Percentiles rank a stretch among this genome's conserved stretches.
Conservation (phyloP, 2,329 filamentous ascomycete species). For the Stagonosporopsis rhizophila region DNA sequence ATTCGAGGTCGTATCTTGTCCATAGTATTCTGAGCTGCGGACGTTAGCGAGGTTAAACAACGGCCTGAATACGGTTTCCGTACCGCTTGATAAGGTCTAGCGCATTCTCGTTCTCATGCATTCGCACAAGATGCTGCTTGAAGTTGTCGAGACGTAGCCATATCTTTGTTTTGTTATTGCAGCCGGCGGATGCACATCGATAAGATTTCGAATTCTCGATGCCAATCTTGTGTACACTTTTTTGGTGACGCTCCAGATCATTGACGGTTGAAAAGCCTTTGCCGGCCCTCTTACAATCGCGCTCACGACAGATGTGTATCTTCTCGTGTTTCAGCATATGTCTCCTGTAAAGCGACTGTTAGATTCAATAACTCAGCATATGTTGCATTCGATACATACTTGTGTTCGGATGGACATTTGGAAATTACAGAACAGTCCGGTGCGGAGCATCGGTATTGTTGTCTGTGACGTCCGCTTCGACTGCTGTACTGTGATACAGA, state of each 20-base stretch:
- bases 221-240: constrained; percentile 69
- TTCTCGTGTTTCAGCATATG: constrained; percentile 75
- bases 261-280: constrained; percentile 81
- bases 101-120: constrained; percentile 63
- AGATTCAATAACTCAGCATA: background rate
- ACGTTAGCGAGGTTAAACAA: constrained; percentile 16
- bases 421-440: constrained; percentile 30
- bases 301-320: constrained; percentile 66
- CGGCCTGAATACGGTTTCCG: background rate
- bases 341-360: constrained; percentile 65
- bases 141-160: constrained; percentile 91
- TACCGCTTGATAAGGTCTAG: constrained; percentile 58
- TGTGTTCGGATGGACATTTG: constrained; percentile 48
- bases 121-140: constrained; percentile 74
- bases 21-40: constrained; percentile 34
- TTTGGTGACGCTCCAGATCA: constrained; percentile 80
- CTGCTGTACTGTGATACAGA: constrained; percentile 34
- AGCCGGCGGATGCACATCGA: constrained; percentile 65
- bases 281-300: constrained; percentile 61
- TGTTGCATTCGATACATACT: constrained; percentile 35
- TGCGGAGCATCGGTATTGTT: constrained; percentile 23
- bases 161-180: constrained; percentile 67
- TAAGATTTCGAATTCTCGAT: constrained; percentile 57
- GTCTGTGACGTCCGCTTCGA: constrained; percentile 28
- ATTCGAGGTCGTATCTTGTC: constrained; percentile 4